Conservation (phyloP, 108 stramenopile species). For the Mayamaea pseudoterrestris region DNA sequence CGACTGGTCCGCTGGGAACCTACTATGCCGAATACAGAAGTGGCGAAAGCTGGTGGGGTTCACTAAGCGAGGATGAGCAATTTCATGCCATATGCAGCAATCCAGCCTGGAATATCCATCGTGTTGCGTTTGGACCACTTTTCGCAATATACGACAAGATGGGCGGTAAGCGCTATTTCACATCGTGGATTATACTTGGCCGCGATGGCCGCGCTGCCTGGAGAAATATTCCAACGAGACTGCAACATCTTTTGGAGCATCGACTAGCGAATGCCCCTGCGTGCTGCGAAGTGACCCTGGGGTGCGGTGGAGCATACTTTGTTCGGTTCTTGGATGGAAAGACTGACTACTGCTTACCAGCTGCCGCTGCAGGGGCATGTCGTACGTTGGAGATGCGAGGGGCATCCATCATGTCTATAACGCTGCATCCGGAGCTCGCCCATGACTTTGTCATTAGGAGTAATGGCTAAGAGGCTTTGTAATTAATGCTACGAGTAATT, state of each 20-base stretch:
- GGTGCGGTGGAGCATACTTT: conserved; percentile 58
- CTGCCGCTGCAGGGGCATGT: conserved; percentile 35
- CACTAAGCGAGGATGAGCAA: conserved; percentile 32
- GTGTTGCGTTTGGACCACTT: conserved; percentile 56
- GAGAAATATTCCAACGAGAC: conserved; percentile 57
- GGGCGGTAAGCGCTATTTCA: neutral
- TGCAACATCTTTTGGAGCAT: conserved; percentile 34
- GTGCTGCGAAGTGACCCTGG: conserved; percentile 60
- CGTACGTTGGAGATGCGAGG: conserved; percentile 39
- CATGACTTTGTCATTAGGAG: conserved; percentile 47
- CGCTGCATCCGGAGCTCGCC: conserved; percentile 32
- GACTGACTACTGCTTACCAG: conserved; percentile 61
- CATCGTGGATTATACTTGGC: conserved; percentile 59
- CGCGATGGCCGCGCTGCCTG: conserved; percentile 56
- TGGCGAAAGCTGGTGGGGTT: conserved; percentile 69
- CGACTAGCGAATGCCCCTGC: conserved; percentile 31
- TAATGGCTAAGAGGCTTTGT: too few relatives aligned
- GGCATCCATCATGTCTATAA: conserved; percentile 20
- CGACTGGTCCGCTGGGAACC: conserved; percentile 45
- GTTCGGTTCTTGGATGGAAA: conserved; percentile 61
- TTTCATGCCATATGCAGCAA: conserved; percentile 35
- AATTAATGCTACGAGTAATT: too few relatives aligned
- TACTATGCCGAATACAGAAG: conserved; percentile 61
- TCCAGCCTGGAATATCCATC: conserved; percentile 56
- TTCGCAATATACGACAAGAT: neutral